A percentile compares a stretch with the other conserved stretches of the same genome.
Conservation (phyloP, 352 stramenopile species). For the Chrysophaeum taylorii region DNA sequence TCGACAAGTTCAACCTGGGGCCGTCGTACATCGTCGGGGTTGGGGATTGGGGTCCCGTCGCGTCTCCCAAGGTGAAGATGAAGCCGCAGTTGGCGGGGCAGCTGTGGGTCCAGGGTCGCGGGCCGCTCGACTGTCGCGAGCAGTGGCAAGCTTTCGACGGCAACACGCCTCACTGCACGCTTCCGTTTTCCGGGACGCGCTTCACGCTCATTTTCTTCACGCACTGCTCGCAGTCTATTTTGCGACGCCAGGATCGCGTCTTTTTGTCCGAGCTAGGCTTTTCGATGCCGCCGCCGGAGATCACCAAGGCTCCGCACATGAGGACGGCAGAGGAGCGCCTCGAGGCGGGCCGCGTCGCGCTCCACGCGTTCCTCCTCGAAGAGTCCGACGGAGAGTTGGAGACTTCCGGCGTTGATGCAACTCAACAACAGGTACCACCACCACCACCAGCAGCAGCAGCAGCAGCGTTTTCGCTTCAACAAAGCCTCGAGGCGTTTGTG, state of each 20-base stretch:
- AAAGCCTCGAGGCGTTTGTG: no score
- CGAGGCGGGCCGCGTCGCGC: no score
- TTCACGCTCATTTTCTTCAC: not conserved
- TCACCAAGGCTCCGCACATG: no score
- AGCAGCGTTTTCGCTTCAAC: no score
- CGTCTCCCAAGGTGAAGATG: not conserved
- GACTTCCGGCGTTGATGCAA: no score
- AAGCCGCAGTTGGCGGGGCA: not conserved
- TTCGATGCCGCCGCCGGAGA: not conserved
- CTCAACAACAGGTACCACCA: no score
- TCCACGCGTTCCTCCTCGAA: no score
- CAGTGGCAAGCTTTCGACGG: not conserved
- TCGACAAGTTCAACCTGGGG: not conserved
- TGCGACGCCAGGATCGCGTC: not conserved
- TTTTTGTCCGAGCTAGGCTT: not conserved
- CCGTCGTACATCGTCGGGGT: not conserved
- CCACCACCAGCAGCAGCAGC: no score
- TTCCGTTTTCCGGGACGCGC: not conserved
- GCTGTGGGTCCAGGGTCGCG: not conserved
- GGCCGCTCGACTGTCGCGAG: not conserved
- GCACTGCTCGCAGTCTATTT: not conserved
- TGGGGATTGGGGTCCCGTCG: not conserved
- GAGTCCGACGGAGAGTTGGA: no score
- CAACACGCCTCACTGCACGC: constrained; percentile 6
- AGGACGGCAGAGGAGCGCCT: no score